Conservation (phyloP, 179 eudicot species). For the Pouteria campechiana region DNA sequence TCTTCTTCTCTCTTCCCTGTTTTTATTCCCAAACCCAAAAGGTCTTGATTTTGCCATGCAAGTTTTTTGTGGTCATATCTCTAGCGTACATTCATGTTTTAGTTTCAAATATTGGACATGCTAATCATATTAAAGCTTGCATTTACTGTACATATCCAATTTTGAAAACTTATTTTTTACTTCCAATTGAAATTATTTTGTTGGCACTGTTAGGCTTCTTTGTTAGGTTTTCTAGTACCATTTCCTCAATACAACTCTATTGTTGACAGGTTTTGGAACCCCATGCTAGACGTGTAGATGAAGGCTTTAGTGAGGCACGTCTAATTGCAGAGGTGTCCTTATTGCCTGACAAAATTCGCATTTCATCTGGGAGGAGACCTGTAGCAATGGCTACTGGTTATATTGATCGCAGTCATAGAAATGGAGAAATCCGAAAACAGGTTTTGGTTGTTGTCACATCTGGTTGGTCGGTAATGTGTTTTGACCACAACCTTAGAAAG, state of each 20-base stretch:
- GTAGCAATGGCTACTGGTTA: slow-evolving; percentile 97
- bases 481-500: slow-evolving; percentile 93
- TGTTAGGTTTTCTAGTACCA: slow-evolving; percentile 2
- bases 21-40: too few relatives aligned
- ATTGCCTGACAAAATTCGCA: slow-evolving; percentile 92
- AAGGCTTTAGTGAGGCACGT: slow-evolving; percentile 90
- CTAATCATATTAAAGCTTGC: too few relatives aligned
- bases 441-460: slow-evolving; percentile 95
- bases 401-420: slow-evolving; percentile 53
- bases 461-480: slow-evolving; percentile 98
- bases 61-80: too few relatives aligned
- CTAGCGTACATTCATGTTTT: too few relatives aligned
- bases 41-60: too few relatives aligned
- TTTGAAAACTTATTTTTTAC: not conserved
- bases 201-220: not conserved
- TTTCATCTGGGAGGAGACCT: slow-evolving; percentile 89
- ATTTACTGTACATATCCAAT: too few relatives aligned
- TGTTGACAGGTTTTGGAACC: slow-evolving; percentile 87
- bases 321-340: slow-evolving; percentile 72
- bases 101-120: too few relatives aligned
- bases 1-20: too few relatives aligned
- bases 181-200: not conserved
- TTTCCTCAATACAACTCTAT: too few relatives aligned
- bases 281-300: slow-evolving; percentile 86
- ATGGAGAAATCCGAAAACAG: slow-evolving; percentile 71